phyloP scores from a whole-genome alignment of 1,284 basidiomycete genomes.

The Tausonia pullulans region DNA sequence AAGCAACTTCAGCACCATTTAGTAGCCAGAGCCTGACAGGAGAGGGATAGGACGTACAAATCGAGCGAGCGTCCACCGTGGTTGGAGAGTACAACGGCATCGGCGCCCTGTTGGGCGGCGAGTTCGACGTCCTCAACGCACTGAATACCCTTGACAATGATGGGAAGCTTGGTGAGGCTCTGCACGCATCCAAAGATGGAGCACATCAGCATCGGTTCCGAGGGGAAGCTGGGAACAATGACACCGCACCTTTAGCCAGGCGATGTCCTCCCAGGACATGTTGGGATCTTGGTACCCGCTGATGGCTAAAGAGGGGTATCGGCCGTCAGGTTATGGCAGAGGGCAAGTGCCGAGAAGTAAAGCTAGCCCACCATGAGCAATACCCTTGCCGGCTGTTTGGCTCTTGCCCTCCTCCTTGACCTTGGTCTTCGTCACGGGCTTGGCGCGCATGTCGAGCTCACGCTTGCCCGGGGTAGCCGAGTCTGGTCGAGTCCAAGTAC shows the following conservation, averaged over 20 bases:
- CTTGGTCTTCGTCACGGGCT: neutral
- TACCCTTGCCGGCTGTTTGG: neutral
- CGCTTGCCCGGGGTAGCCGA: conserved; percentile 38
- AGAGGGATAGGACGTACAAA: neutral
- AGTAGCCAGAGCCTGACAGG: neutral
- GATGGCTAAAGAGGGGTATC: conserved; percentile 21
- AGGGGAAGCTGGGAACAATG: no score
- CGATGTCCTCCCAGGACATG: conserved; percentile 22
- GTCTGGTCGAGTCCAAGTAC: conserved; percentile 15
- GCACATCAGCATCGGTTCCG: neutral
- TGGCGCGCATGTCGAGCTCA: conserved; percentile 35
- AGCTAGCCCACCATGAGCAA: neutral
- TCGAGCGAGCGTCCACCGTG: conserved; percentile 37
- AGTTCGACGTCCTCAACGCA: conserved; percentile 42
- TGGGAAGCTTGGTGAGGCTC: conserved; percentile 33
- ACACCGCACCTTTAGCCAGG: conserved; percentile 21
- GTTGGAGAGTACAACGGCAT: conserved; percentile 38
- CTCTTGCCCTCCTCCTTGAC: no score
- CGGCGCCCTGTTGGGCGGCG: conserved; percentile 40
- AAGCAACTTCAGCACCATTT: neutral
- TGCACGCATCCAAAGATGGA: neutral
- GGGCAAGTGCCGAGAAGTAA: neutral
- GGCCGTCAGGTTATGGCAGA: neutral
- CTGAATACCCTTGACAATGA: conserved; percentile 43
- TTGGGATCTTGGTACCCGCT: conserved; percentile 31